Base-by-base conservation (phyloP, 2,329 filamentous ascomycete genomes). In the Talaromyces rugulosus region DNA sequence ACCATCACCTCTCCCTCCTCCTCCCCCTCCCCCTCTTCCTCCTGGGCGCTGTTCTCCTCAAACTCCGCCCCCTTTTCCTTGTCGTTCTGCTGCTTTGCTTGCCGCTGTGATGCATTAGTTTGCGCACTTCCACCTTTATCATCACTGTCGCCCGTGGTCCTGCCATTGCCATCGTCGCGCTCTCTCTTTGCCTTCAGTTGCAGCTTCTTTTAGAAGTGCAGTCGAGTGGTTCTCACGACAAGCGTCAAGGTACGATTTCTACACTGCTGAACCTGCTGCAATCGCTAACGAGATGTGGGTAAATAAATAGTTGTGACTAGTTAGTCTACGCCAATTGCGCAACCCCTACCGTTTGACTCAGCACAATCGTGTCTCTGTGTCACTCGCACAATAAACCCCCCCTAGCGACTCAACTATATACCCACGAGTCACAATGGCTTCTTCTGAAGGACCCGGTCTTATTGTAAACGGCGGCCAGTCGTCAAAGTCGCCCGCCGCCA, bases 401-500 rank as follows among this genome's bases (percentile, higher is more conserved):
- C 40, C 36, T 33, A 27, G 30, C 16, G 56, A 56, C 27, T 33
- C 51, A 30, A 52, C 11, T 9, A 51, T 14, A 57, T 56, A 51
- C 34, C 33, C 16, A 23, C 52, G 28, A 50, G 55, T 56, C 67
- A 66, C 59, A 60, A 77, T 77, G 74, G 70, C 74, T 63, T 67
- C 74, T 51, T 67, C 74, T 51, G 72, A 77, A 69, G 60, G 66
- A 27, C 66, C 72, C 23, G 69, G 60, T 55, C 54, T 69, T 59
- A 66, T 70, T 57, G 66, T 71, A 60, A 76, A 76, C 61, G 72
- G 74, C 59, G 71, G 70, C 55, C 57, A 61, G 31, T 61, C 65
- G 56, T 65, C 70, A 53, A 74, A 81, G 71, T 82, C 80, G 51
- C 79, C 81, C 36, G 83, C 83, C 36, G 82, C 84, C 66, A 75